These are phyloP conservation scores for Barnettozyma vustinii DNA, from an alignment of 805 yeast species.

Conservation along the genomic window DNA sequence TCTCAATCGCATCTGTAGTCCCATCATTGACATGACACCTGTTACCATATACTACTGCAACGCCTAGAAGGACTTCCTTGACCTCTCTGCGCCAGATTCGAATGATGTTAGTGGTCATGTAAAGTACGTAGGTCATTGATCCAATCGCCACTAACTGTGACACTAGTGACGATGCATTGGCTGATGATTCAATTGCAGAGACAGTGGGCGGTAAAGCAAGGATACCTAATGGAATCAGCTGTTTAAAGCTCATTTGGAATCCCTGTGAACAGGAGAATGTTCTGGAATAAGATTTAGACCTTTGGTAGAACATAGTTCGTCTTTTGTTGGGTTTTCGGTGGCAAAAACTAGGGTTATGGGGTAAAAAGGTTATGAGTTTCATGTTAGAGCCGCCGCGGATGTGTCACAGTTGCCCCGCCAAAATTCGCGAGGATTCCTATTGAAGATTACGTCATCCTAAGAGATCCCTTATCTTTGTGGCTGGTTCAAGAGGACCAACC, in stretches of 20 bases:
- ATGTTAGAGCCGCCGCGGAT: neutral
- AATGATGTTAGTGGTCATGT: neutral
- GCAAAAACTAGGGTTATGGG: neutral
- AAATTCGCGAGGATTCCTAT: neutral
- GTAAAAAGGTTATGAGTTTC: neutral
- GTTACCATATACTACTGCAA: neutral
- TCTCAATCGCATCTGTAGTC: neutral
- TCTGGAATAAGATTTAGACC: neutral
- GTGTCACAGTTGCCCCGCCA: neutral
- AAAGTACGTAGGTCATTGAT: neutral
- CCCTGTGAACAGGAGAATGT: neutral
- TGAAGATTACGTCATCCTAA: neutral
- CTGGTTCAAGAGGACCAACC: neutral
- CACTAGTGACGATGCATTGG: neutral
- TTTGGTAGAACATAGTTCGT: neutral
- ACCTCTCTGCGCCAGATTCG: neutral
- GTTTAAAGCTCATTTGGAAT: neutral
- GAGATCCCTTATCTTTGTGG: neutral
- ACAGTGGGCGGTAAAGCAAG: conserved; percentile 2
- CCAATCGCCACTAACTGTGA: neutral
- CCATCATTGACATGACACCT: neutral
- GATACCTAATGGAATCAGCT: conserved; percentile 1
- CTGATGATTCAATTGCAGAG: neutral
- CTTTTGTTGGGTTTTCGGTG: neutral
- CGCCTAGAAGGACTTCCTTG: neutral